Evolutionary conservation across 108 stramenopile species (phyloP).

Genomic region (Skeletonema marinoi): DNA sequence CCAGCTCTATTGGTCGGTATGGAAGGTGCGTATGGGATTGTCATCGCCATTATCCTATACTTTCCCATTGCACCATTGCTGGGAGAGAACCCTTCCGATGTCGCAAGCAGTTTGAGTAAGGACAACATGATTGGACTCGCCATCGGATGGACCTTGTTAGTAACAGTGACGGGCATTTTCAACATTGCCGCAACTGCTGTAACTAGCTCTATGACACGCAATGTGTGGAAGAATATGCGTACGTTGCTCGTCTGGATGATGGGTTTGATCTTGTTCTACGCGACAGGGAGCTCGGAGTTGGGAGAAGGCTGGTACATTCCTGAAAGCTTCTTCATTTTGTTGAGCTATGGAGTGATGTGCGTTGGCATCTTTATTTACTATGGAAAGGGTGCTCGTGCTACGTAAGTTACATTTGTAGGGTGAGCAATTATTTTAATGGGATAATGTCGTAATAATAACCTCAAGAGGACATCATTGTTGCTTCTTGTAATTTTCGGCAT

Average conservation of each 20-base stretch:
- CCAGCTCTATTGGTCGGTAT: conserved; percentile 47
- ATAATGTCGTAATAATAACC: no score
- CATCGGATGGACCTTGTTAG: conserved; percentile 17
- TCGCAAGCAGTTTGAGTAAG: not conserved
- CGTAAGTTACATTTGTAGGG: no score
- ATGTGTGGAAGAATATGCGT: conserved; percentile 59
- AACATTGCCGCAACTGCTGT: conserved; percentile 53
- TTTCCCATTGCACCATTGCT: conserved; percentile 23
- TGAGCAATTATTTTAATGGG: no score
- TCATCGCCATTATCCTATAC: conserved; percentile 38
- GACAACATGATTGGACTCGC: not conserved
- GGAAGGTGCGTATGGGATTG: conserved; percentile 48
- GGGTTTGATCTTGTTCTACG: conserved; percentile 43
- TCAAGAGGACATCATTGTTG: no score
- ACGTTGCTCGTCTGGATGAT: conserved; percentile 46
- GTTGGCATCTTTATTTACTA: conserved; percentile 40
- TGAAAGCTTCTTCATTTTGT: conserved; percentile 25
- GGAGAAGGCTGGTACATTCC: conserved; percentile 43
- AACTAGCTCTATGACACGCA: conserved; percentile 59
- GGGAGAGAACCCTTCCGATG: conserved; percentile 11
- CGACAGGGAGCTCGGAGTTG: not conserved
- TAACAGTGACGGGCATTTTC: conserved; percentile 49
- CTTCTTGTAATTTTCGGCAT: no score
- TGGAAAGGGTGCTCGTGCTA: conserved; percentile 3
- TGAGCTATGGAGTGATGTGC: conserved; percentile 29